Evolutionary conservation across 2,329 filamentous ascomycete species (phyloP).

Genomic region (Sarocladium strictum): DNA sequence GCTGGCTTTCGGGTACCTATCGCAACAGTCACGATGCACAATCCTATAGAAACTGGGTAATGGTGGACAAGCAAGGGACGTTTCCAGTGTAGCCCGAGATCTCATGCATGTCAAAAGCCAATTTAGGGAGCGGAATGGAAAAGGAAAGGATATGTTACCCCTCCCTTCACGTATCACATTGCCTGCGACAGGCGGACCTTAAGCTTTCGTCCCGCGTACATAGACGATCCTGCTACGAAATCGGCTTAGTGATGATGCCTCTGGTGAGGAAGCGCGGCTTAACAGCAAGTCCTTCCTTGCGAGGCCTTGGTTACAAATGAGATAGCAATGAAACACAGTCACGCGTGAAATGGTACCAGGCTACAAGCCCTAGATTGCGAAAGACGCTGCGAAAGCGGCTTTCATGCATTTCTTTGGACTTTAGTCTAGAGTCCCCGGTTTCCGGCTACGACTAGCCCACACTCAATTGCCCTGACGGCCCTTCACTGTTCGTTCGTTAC

Average conservation of each 20-base stretch:
- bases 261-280: background rate
- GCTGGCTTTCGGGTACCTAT: no score
- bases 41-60: background rate
- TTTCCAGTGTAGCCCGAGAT: background rate
- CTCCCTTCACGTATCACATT: background rate
- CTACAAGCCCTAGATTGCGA: background rate
- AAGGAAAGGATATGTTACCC: background rate
- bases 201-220: background rate
- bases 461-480: background rate
- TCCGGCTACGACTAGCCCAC: background rate
- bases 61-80: background rate
- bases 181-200: background rate
- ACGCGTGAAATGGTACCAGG: no score
- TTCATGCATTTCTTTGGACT: background rate
- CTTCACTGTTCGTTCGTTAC: background rate
- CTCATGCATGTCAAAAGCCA: background rate
- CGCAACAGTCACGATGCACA: background rate
- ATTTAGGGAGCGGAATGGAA: background rate
- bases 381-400: background rate
- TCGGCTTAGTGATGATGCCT: background rate
- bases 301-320: background rate
- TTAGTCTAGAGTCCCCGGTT: background rate
- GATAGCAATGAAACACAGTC: background rate
- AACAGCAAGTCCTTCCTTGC: background rate
- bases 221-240: slow-evolving; percentile 1